Conservation (phyloP, 2,329 filamentous ascomycete species). For the Calonectria fujianensis region DNA sequence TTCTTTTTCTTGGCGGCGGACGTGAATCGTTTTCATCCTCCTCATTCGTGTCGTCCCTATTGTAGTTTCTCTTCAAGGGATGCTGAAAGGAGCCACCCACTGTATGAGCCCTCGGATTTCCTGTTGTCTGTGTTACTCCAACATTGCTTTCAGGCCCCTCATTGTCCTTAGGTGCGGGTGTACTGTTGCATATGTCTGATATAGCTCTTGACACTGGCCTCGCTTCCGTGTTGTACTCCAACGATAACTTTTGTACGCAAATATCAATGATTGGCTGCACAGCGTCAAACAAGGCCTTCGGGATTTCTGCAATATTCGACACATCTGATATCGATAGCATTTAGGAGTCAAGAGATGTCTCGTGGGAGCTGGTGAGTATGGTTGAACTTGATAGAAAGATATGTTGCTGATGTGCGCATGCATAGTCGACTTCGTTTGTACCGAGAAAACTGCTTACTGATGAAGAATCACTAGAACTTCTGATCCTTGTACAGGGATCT, state of each 20-base stretch:
- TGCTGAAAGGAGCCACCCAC: background rate
- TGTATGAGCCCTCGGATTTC: background rate
- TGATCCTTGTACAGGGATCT: background rate
- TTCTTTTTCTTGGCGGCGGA: background rate
- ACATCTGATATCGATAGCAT: background rate
- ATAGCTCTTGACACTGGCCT: background rate
- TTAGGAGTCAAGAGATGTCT: background rate
- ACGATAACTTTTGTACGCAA: background rate
- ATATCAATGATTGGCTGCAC: background rate
- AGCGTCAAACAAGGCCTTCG: background rate
- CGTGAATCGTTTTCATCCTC: background rate
- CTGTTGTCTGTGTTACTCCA: background rate
- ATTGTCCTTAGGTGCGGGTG: background rate
- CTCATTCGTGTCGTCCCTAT: background rate
- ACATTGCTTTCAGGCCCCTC: background rate
- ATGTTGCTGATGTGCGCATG: background rate
- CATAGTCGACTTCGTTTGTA: background rate
- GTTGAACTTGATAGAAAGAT: background rate
- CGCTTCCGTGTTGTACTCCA: background rate
- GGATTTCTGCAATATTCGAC: background rate
- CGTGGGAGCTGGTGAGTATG: background rate
- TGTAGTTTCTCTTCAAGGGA: background rate
- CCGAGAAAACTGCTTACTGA: too few species aligned
- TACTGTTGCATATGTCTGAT: background rate
- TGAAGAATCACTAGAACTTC: background rate